phyloP scores from a whole-genome alignment of 208 protist genomes.

The Trypanosoma rangeli region DNA sequence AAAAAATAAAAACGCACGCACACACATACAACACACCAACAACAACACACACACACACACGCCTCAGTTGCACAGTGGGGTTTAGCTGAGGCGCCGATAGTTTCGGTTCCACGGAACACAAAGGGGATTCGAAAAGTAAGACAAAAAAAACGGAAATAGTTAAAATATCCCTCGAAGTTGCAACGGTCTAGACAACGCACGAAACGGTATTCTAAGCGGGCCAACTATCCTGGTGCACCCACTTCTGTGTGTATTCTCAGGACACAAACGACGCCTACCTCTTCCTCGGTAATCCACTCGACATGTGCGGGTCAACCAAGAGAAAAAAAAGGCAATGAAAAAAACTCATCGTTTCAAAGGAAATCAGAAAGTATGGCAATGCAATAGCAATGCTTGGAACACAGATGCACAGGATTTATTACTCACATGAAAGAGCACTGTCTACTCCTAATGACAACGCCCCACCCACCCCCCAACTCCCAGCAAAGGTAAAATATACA shows the following conservation, averaged over 20 bases:
- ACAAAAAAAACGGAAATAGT: neutral
- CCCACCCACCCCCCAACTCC: neutral
- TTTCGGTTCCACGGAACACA: no score
- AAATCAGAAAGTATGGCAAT: neutral
- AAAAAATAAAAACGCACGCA: neutral
- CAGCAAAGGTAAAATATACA: neutral
- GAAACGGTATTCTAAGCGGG: no score
- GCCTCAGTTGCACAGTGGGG: no score
- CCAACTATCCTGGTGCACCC: neutral
- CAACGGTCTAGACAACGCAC: no score
- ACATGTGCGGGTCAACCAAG: conserved; percentile 9
- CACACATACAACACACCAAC: neutral
- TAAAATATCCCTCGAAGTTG: neutral
- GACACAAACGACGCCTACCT: conserved; percentile 1
- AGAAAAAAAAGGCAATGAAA: conserved; percentile 20
- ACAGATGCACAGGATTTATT: neutral
- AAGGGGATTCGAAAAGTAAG: neutral
- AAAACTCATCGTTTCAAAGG: conserved; percentile 14
- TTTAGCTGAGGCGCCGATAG: no score
- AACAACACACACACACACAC: neutral
- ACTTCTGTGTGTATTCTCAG: neutral
- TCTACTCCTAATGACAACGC: no score
- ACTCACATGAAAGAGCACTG: neutral
- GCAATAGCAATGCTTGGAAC: neutral
- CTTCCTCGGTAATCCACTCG: neutral